Base-by-base conservation (phyloP, 441 rosid genomes). In the Melastoma candidum region DNA sequence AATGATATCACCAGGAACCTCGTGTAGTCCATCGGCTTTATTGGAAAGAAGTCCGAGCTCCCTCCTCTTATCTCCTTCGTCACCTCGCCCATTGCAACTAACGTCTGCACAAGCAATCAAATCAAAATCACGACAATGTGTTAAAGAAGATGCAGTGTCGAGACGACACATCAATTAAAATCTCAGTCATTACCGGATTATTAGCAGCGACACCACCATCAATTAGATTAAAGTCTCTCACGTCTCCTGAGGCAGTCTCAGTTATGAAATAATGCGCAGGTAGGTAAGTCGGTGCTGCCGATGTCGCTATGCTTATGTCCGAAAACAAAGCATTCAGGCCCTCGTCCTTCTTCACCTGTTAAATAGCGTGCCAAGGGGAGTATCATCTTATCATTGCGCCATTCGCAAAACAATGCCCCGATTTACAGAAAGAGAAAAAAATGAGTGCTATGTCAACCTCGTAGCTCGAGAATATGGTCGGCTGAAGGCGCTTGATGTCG, bases 401-500 rank as follows among this genome's bases (percentile, higher is more conserved):
- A 29, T 29, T 6, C 7, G 36, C 3, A 29, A 6, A 29, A 29
- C 36, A 29, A 29, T 29, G 1, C 11, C 26, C 7, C 12, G 22
- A 51, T 12, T 51, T 32, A 13, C 53, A 32, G 9, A 11, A 14
- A 7, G 39, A 32, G 12, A 3, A 12, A 17, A 14, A 22, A 46
- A 17, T 17, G 11, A 36, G 2, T 6, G 44, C 29, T 2, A 36
- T 24, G 8, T 3, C 5, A 44, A 86, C 97, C 87, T 84, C 64
- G 58, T 68, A 82, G 4, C 86, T 69, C 62, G 96, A 84, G 65
- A 90, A 87, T 64, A 84, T 53, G 4, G 74, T 75, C 12, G 97
- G 95, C 64, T 83, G 92, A 36, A 81, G 81, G 56, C 60, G 70
- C 82, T 73, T 75, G 67, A 83, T 81, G 69, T 90, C 97, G 54